Evolutionary conservation across 148 eudicot species (phyloP), one percentile per base, ranked within the genome.

Genomic region (Chenopodium suecicum): DNA sequence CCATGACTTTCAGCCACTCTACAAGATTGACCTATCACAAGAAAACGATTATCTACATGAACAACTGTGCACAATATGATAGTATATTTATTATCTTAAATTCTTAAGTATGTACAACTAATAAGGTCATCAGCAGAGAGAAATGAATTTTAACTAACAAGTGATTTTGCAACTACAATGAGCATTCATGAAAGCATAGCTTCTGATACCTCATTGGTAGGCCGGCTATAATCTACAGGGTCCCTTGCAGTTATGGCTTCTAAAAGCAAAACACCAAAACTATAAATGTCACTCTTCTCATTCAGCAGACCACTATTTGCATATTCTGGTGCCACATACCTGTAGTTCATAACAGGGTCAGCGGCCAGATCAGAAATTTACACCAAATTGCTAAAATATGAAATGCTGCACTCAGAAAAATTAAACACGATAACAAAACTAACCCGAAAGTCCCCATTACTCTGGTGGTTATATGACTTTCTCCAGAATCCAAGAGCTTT

Each of bases 371-470:
- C 31, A 56, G 16, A 47, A 47, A 32, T 70, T 56, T 31, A 16
- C 31, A 54, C 46, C 56, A 62, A 56, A 58, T 64, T 75, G 66
- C 34, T 22, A 44, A 68, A 50, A 74, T 41, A 50, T 27, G 37
- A 29, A 11, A 6, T 23, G 7, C 34, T 58, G 22, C 29, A 79
- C 75, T 22, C 7, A 12, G 25, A 81, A 82, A 34, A 52, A 27
- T 47, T 32, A 13, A 67, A 68, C 56, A 85, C 52, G 46, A 37
- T 48, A n/a, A 37, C 4, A 67, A 64, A 82, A 83, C 89, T 70
- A 84, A 94, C 98, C 98, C 98, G 78, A 92, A 94, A 79, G 98
- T 94, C 77, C 98, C 98, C 98, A 94, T 94, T 52, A 94, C 98
- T 90, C 98, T 85, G 46, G 98, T 94, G 66, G 90, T 88, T 82